Evolutionary conservation across 345 rosid genomes (phyloP).

Genomic region (Lenwebbia sp.): DNA sequence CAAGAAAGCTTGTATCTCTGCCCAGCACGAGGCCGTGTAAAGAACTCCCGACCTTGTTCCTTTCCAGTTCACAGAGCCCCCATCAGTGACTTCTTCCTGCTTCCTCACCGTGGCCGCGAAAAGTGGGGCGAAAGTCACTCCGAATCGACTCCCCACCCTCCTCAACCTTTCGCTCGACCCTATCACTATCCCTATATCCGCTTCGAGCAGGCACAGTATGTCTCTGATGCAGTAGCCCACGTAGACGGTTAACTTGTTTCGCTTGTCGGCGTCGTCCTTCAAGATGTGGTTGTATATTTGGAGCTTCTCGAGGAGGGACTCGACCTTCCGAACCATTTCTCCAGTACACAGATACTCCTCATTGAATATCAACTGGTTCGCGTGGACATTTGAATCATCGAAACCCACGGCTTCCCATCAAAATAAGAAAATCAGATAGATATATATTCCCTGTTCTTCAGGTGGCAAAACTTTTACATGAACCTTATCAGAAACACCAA

Average conservation of each 20-base stretch:
- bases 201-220: constrained; percentile 82
- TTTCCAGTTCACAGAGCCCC: constrained; percentile 45
- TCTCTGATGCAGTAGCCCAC: constrained; percentile 88
- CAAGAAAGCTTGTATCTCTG: constrained; percentile 78
- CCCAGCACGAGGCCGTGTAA: constrained; percentile 45
- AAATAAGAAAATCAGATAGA: background rate
- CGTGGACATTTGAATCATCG: constrained; percentile 44
- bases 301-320: constrained; percentile 70
- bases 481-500: background rate
- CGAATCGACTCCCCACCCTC: constrained; percentile 66
- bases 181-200: constrained; percentile 85
- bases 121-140: constrained; percentile 74
- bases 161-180: constrained; percentile 77
- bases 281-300: constrained; percentile 43
- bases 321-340: constrained; percentile 53
- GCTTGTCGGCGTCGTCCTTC: constrained; percentile 13
- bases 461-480: background rate
- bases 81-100: constrained; percentile 47
- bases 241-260: constrained; percentile 50
- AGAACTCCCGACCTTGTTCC: background rate
- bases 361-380: constrained; percentile 62
- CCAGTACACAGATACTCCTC: constrained; percentile 63
- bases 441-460: background rate
- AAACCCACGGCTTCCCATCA: constrained; percentile 40
- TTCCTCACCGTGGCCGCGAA: constrained; percentile 58